phyloP scores from a whole-genome alignment of 2,329 filamentous ascomycete species.

The Colletotrichum agaves region DNA sequence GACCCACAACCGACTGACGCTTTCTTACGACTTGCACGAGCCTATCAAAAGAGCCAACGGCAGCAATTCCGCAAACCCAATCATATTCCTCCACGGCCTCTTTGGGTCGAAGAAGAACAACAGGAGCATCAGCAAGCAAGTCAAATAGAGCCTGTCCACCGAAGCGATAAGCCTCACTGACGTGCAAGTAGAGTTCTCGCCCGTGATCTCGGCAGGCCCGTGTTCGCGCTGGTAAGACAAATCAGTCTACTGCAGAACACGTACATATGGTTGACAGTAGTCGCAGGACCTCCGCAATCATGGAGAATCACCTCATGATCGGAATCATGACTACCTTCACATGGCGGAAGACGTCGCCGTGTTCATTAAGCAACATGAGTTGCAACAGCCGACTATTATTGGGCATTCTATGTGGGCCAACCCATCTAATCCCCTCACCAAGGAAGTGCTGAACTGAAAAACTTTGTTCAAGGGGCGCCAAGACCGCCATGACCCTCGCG shows the following conservation, averaged over 20 bases:
- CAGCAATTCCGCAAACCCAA: constrained; percentile 62
- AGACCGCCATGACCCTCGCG: constrained; percentile 89
- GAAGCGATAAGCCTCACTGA: constrained; percentile 31
- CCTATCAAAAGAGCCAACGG: constrained; percentile 54
- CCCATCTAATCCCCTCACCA: no score
- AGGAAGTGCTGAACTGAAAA: no score
- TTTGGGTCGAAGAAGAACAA: constrained; percentile 98
- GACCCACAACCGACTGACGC: background rate
- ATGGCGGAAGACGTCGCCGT: constrained; percentile 86
- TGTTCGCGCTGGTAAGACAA: constrained; percentile 80
- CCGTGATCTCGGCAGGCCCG: constrained; percentile 79
- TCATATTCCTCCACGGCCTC: constrained; percentile 90
- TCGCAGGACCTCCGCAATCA: constrained; percentile 88
- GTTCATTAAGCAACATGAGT: constrained; percentile 78
- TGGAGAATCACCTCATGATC: constrained; percentile 85
- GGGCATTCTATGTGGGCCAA: constrained; percentile 85
- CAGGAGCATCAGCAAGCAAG: constrained; percentile 91
- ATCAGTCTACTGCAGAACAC: constrained; percentile 4
- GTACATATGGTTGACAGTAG: constrained; percentile 32
- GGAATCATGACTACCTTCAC: constrained; percentile 79
- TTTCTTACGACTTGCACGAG: constrained; percentile 74
- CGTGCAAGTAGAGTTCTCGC: constrained; percentile 73
- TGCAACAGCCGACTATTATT: constrained; percentile 81
- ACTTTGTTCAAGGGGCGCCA: constrained; percentile 75
- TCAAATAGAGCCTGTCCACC: constrained; percentile 31